Percentiles rank a stretch among this genome's conserved stretches.
Conservation (phyloP, 169 alveolate genomes). For the Babesia caballi region DNA sequence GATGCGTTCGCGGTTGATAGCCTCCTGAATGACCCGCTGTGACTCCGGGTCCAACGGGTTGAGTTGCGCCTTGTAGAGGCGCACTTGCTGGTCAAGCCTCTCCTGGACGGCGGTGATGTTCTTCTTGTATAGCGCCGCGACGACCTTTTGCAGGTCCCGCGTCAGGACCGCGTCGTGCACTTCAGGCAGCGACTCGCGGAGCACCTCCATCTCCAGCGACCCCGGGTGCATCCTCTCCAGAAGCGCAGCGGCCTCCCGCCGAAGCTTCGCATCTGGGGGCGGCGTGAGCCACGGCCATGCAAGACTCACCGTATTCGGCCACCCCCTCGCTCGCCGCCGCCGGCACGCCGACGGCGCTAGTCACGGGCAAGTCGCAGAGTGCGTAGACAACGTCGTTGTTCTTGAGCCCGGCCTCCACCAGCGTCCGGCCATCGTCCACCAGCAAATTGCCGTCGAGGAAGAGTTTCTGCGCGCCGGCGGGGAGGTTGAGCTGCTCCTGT, state of each 20-base stretch:
- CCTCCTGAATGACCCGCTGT: conserved; percentile 84
- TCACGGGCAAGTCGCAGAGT: not conserved
- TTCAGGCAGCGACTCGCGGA: not conserved
- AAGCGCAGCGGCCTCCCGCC: conserved; percentile 22
- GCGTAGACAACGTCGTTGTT: conserved; percentile 32
- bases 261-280: conserved; percentile 7
- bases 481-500: conserved; percentile 29
- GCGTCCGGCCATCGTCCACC: not conserved
- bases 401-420: conserved; percentile 23
- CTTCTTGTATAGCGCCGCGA: conserved; percentile 2
- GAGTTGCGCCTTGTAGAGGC: conserved; percentile 42
- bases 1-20: conserved; percentile 79
- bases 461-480: conserved; percentile 11
- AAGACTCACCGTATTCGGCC: not conserved
- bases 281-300: not conserved
- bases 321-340: not conserved
- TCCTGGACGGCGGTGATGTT: conserved; percentile 14
- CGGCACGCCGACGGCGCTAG: too few species aligned
- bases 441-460: conserved; percentile 29
- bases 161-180: conserved; percentile 33
- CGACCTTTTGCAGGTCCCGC: conserved; percentile 13
- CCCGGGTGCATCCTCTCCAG: conserved; percentile 4
- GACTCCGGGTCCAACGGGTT: conserved; percentile 87
- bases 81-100: conserved; percentile 49
- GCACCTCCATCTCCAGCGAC: conserved; percentile 21